Base-by-base conservation (phyloP, 2,329 filamentous ascomycete genomes). In the Zymoseptoria pseudotritici region DNA sequence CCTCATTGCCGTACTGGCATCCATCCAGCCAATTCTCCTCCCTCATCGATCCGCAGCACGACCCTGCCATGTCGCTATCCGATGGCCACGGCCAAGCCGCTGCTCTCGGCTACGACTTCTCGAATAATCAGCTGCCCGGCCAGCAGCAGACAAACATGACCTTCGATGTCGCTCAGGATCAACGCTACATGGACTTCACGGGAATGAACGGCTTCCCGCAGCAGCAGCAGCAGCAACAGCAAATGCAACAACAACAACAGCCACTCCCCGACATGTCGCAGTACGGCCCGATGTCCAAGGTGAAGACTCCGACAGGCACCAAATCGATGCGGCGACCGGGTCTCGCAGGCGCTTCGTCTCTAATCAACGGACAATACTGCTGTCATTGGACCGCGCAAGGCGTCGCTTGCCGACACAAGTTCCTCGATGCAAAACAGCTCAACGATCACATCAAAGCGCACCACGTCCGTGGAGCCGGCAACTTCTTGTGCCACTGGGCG, bases 391-490 rank as follows among this genome's bases (percentile, higher is more conserved):
- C 63, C 5, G 56, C 60, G 10, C 57, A 62, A 50, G 66, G 66
- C 19, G 54, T 60, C 13, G 57, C 61, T 20, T 70, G 69, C 58
- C 63, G 64, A 26, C 65, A 66, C 26, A 66, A 67, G 0, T 82
- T 81, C 62, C 67, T 70, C 1, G 73, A 76, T 24, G 75, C 81
- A 17, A 77, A 80, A 53, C 76, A 78, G 4, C 75, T 87, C 36
- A 83, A 86, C 65, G 72, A 76, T 20, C 84, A 87, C 67, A 78
- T 83, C 61, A 80, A 80, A 21, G 69, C 76, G 10, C 71, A 71
- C 1, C 84, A 86, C 67, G 64, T 69, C 26, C 74, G 83, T 36
- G 67, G 67, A 36, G 65, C 65, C 17, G 70, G 65, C 4, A 67
- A 60, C 22, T 70, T 71, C 57, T 61, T 66, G 53, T 72, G 71